A percentile compares a stretch with the other conserved stretches of the same genome.
Evolutionary conservation across 169 alveolate species (phyloP).

Genomic region (Sarcocystis neurona): DNA sequence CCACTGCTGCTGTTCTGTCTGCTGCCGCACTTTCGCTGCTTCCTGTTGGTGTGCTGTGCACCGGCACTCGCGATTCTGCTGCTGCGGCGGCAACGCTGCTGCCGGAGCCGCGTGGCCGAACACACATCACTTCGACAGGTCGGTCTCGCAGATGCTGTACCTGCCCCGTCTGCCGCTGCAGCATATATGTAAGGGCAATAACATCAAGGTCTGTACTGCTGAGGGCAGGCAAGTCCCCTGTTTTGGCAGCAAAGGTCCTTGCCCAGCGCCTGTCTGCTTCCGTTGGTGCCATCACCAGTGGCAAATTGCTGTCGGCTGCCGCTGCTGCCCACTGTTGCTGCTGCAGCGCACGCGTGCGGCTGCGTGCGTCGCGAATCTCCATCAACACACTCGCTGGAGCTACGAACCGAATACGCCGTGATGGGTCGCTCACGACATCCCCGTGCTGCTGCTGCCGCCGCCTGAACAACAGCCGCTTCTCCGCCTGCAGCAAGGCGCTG

Average conservation of each 20-base stretch:
- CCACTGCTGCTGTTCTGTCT: not conserved
- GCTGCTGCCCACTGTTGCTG: not conserved
- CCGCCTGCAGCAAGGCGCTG: too few relatives aligned
- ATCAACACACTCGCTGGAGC: not conserved
- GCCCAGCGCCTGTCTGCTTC: slow-evolving; percentile 62
- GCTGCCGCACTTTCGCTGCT: not conserved
- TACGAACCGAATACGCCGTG: too few relatives aligned
- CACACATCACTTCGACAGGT: slow-evolving; percentile 50
- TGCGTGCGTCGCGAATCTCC: slow-evolving; percentile 28
- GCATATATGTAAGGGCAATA: slow-evolving; percentile 69
- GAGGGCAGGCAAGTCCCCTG: slow-evolving; percentile 63
- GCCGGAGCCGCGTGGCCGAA: slow-evolving; percentile 7
- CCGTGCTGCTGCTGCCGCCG: too few relatives aligned
- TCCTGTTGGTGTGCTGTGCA: not conserved
- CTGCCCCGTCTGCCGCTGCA: slow-evolving; percentile 61
- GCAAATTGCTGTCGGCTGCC: slow-evolving; percentile 39
- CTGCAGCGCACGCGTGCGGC: not conserved
- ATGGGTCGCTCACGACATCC: too few relatives aligned
- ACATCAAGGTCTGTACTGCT: slow-evolving; percentile 57
- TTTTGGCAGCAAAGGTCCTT: slow-evolving; percentile 53
- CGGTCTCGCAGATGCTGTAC: slow-evolving; percentile 1
- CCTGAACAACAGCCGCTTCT: too few relatives aligned
- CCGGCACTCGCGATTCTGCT: slow-evolving; percentile 21
- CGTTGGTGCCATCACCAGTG: not conserved
- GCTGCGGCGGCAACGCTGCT: not conserved